Base-by-base conservation (phyloP, 345 rosid genomes). In the Eucalyptus melliodora region DNA sequence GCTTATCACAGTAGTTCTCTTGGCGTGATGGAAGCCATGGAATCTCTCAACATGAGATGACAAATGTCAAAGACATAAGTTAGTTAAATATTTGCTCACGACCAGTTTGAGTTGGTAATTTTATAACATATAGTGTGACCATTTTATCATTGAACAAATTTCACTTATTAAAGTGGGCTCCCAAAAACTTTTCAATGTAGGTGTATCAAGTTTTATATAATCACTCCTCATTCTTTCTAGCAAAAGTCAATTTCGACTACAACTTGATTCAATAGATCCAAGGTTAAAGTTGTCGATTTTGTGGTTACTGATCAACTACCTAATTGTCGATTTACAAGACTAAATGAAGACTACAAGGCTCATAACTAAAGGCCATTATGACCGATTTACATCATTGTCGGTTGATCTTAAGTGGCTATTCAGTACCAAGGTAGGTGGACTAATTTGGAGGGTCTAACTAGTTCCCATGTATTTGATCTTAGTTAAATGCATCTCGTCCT, bases 241-340 rank as follows among this genome's bases (percentile, higher is more conserved):
- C 42, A 31, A 69, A 31, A 19, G 37, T 69, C 42, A 1, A 69
- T 69, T 69, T 69, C 7, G 19, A 0, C 23, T 9, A 16, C 42
- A 69, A 16, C 42, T 31, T 16, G 42, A 69, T 69, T 69, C 42
- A 69, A 69, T 69, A 69, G 82, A 5, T 37, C 45, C 82, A 72
- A 72, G 27, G 82, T 72, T 19, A 72, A 72, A 37, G 82, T 72
- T 37, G 26, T 37, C 2, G 45, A 37, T 37, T 72, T 19, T 19
- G 11, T 37, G 45, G 12, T 72, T 37, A 0, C 5, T 21, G 1
- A 0, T 34, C 24, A 19, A 72, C 45, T 9, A 11, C 26, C 14
- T 34, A 37, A 12, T 37, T 72, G 24, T 34, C 6, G 14, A 72
- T 34, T 37, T 19, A 72, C 82, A 72, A 37, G 45, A 72, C 27